Percentiles rank a stretch among this genome's conserved stretches.
These are phyloP conservation scores for Globisporangium uncinulatum DNA, from an alignment of 352 stramenopile species.

Conservation along the genomic window DNA sequence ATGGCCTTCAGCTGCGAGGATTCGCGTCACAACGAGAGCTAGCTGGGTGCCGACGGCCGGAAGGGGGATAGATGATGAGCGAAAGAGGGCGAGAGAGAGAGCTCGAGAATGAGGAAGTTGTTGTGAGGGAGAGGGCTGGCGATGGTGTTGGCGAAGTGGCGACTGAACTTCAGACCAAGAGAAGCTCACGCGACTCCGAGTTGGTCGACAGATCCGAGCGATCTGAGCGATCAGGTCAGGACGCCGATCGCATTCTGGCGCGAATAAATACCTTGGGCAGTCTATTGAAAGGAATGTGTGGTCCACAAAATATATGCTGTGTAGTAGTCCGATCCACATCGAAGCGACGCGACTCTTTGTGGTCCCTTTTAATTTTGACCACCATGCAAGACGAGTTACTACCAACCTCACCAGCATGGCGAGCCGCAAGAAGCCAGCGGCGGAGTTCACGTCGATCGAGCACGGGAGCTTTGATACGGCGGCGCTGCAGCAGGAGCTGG, in stretches of 20 bases:
- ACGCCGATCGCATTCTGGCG: background rate
- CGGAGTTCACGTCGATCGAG: conserved; percentile 68
- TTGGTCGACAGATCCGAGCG: background rate
- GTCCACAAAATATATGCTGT: background rate
- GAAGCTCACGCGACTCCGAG: too few relatives aligned
- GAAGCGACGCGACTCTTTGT: conserved; percentile 4
- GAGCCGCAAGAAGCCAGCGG: conserved; percentile 15
- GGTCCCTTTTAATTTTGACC: too few relatives aligned
- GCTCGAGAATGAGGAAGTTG: too few relatives aligned
- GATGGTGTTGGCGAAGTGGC: too few relatives aligned
- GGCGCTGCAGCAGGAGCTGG: conserved; percentile 67
- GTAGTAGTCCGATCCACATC: background rate
- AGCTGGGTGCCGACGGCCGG: too few relatives aligned
- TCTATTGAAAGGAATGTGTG: background rate
- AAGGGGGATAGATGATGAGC: too few relatives aligned
- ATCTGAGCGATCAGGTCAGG: background rate
- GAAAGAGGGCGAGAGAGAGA: too few relatives aligned
- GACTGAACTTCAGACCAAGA: too few relatives aligned
- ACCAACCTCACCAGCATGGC: conserved; percentile 17
- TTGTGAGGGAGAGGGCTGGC: too few relatives aligned
- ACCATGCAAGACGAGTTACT: too few relatives aligned
- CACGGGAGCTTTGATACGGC: conserved; percentile 70
- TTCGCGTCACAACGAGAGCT: too few relatives aligned
- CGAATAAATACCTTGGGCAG: background rate
- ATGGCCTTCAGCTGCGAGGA: conserved; percentile 19